Evolutionary conservation across 129 eudicot species (phyloP).

Genomic region (Logfia minima): DNA sequence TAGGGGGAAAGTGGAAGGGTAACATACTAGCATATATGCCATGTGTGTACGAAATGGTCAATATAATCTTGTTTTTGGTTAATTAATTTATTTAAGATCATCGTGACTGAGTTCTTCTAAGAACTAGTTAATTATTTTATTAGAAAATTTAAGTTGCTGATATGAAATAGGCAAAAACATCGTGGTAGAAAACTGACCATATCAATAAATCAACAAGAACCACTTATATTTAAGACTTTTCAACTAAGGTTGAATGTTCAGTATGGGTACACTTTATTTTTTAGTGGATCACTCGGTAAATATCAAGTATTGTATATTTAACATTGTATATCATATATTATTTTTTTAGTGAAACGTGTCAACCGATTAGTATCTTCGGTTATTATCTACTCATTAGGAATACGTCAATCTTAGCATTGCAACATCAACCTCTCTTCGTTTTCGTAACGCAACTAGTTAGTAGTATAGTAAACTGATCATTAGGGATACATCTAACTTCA

Average conservation of each 20-base stretch:
- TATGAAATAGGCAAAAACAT: not conserved
- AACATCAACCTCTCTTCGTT: no score
- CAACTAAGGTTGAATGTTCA: no score
- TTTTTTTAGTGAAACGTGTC: no score
- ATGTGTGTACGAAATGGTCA: slow-evolving; percentile 30
- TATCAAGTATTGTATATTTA: no score
- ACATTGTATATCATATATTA: no score
- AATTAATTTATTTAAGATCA: not conserved
- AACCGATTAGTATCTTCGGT: no score
- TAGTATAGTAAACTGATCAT: not conserved
- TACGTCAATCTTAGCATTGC: no score
- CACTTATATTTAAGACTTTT: no score
- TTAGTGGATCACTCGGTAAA: no score
- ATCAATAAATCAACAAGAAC: not conserved
- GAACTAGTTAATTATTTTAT: not conserved
- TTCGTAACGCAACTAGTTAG: no score
- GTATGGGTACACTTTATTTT: no score
- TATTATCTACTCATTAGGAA: no score
- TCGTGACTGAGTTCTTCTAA: not conserved
- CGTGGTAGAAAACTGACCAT: not conserved
- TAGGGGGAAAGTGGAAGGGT: slow-evolving; percentile 18
- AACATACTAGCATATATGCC: not conserved
- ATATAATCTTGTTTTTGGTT: not conserved
- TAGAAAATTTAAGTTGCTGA: not conserved
- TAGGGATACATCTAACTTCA: not conserved